Conservation (phyloP, 345 rosid genomes). For the Lumnitzera littorea region DNA sequence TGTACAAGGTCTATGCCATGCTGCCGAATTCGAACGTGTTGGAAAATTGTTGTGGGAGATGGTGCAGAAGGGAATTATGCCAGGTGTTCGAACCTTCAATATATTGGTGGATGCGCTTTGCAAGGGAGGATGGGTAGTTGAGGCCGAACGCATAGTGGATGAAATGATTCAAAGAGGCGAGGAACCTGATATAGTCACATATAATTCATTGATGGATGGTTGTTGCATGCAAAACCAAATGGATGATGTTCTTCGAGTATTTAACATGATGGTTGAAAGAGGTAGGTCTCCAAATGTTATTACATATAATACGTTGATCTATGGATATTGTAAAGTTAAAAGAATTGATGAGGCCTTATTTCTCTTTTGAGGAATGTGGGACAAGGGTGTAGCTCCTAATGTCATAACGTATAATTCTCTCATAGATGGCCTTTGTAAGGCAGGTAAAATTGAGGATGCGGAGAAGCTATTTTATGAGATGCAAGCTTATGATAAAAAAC, state of each 20-base stretch:
- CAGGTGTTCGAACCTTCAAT: too few species aligned
- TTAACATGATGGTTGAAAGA: slow-evolving; percentile 14
- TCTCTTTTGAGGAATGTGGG: slow-evolving; percentile 19
- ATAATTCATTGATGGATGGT: slow-evolving; percentile 24
- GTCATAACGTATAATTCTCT: slow-evolving; percentile 18
- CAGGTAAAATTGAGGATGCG: slow-evolving; percentile 25
- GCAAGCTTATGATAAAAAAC: slow-evolving; percentile 1
- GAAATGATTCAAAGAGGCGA: too few species aligned
- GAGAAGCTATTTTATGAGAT: slow-evolving; percentile 14
- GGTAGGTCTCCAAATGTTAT: slow-evolving; percentile 17
- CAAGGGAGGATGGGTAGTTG: too few species aligned
- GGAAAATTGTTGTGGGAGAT: too few species aligned
- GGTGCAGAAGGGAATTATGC: too few species aligned
- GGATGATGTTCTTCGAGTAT: slow-evolving; percentile 21
- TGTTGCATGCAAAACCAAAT: slow-evolving; percentile 22
- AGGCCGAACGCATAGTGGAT: too few species aligned
- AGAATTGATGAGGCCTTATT: slow-evolving; percentile 15
- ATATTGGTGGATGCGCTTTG: too few species aligned
- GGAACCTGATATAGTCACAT: too few species aligned
- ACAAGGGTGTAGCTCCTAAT: slow-evolving; percentile 14
- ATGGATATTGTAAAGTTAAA: slow-evolving; percentile 24
- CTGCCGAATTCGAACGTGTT: too few species aligned
- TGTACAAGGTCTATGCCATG: too few species aligned
- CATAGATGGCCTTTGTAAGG: slow-evolving; percentile 18
- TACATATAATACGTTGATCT: slow-evolving; percentile 14